These are phyloP conservation scores for Papiliotrema flavescens DNA, from an alignment of 1,284 basidiomycete genomes.

Conservation along the genomic window DNA sequence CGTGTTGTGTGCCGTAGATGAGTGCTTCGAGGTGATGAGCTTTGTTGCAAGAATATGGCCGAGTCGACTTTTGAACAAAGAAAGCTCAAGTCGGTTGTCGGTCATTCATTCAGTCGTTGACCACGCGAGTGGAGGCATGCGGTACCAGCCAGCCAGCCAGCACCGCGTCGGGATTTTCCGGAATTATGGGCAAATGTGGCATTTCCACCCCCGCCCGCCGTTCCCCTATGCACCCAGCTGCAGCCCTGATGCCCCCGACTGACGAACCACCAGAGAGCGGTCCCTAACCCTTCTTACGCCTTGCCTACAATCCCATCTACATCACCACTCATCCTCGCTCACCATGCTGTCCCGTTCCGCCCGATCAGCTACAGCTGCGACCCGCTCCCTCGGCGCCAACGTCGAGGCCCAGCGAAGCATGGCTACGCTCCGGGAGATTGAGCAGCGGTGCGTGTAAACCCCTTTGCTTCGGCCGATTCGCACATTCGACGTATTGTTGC, in stretches of 20 bases:
- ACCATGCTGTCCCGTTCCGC: constrained; percentile 58
- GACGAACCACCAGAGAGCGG: neutral
- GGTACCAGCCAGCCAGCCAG: no score
- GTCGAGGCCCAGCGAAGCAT: constrained; percentile 67
- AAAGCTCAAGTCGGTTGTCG: neutral
- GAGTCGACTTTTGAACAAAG: neutral
- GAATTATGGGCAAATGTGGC: constrained; percentile 4
- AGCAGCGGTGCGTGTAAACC: constrained; percentile 60
- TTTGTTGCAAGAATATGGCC: neutral
- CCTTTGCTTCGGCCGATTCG: neutral
- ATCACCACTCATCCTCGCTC: constrained; percentile 9
- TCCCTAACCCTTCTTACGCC: neutral
- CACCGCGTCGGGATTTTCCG: neutral
- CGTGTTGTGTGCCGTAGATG: neutral
- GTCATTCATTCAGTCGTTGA: no score
- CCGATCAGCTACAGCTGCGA: constrained; percentile 57
- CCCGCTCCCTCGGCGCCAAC: constrained; percentile 37
- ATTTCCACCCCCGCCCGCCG: neutral
- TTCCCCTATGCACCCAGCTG: neutral
- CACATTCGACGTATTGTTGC: neutral
- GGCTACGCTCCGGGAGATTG: constrained; percentile 96
- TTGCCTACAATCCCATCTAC: constrained; percentile 19
- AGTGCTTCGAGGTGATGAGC: neutral
- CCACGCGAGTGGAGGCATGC: no score
- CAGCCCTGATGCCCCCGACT: neutral